These are phyloP conservation scores for Diaporthe capsici DNA, from an alignment of 2,329 filamentous ascomycete species.

Conservation along the genomic window DNA sequence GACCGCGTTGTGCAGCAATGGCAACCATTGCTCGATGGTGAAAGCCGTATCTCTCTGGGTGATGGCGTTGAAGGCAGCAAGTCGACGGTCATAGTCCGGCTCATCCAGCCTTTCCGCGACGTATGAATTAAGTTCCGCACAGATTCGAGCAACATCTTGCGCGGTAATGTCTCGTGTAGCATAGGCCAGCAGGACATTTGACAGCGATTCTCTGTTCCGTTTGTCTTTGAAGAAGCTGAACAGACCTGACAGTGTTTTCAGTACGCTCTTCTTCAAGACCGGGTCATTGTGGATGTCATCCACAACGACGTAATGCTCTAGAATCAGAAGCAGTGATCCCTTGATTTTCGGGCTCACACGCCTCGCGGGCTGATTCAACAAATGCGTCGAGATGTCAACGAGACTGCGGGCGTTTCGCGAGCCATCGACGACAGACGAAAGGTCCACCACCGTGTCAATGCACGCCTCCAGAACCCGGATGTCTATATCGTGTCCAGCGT, in stretches of 20 bases:
- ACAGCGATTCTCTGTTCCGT: conserved; percentile 80
- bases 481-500: conserved; percentile 68
- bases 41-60: conserved; percentile 74
- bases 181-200: conserved; percentile 79
- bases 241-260: conserved; percentile 81
- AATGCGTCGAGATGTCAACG: conserved; percentile 83
- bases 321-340: conserved; percentile 81
- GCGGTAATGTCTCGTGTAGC: conserved; percentile 74
- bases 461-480: conserved; percentile 84
- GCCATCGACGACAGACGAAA: conserved; percentile 78
- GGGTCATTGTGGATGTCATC: conserved; percentile 69
- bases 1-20: conserved; percentile 89
- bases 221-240: conserved; percentile 93
- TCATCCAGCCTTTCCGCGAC: conserved; percentile 81
- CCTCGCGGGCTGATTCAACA: conserved; percentile 87
- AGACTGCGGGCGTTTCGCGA: conserved; percentile 81
- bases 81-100: conserved; percentile 87
- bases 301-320: conserved; percentile 84
- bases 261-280: conserved; percentile 75
- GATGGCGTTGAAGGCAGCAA: conserved; percentile 82
- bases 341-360: conserved; percentile 88
- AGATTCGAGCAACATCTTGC: conserved; percentile 76
- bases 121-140: conserved; percentile 85
- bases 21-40: conserved; percentile 84
- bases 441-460: conserved; percentile 82